phyloP scores from a whole-genome alignment of 2,329 filamentous ascomycete genomes.

The Xylaria arbuscula region DNA sequence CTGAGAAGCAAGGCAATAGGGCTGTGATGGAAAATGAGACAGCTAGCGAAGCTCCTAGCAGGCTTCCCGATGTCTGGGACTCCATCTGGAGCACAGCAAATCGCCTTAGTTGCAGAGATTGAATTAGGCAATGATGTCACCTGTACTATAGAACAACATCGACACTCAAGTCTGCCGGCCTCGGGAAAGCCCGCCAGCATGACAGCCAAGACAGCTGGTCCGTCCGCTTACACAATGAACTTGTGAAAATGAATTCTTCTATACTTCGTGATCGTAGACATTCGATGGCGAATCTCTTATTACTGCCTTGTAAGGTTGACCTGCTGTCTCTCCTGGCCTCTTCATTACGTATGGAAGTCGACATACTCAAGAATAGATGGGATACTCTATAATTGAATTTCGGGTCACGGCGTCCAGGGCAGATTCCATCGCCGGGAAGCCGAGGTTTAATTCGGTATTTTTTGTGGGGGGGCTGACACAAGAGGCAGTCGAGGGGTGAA shows the following conservation, averaged over 20 bases:
- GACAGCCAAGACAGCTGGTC: neutral
- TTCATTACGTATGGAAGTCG: neutral
- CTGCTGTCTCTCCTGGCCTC: neutral
- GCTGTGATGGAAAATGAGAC: constrained; percentile 17
- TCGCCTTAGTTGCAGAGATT: constrained; percentile 27
- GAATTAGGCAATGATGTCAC: constrained; percentile 36
- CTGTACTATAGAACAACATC: constrained; percentile 34
- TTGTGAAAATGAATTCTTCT: neutral
- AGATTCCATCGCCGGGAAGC: constrained; percentile 5
- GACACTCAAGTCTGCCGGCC: constrained; percentile 12
- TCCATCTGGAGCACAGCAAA: constrained; percentile 23
- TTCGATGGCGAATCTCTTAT: neutral
- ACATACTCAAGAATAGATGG: neutral
- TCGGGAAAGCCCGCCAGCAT: constrained; percentile 2
- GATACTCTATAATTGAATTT: neutral
- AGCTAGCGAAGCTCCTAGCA: constrained; percentile 22
- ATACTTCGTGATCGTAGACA: neutral
- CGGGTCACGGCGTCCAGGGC: constrained; percentile 7
- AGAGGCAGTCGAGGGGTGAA: neutral
- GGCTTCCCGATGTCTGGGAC: constrained; percentile 19
- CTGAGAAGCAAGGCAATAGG: constrained; percentile 34
- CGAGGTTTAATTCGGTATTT: constrained; percentile 24
- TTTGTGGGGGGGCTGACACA: constrained; percentile 12
- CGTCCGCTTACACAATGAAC: constrained; percentile 3
- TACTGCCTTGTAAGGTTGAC: too few relatives aligned